Base-by-base conservation (phyloP, 2,329 filamentous ascomycete genomes). In the Hymenoscyphus repandus region DNA sequence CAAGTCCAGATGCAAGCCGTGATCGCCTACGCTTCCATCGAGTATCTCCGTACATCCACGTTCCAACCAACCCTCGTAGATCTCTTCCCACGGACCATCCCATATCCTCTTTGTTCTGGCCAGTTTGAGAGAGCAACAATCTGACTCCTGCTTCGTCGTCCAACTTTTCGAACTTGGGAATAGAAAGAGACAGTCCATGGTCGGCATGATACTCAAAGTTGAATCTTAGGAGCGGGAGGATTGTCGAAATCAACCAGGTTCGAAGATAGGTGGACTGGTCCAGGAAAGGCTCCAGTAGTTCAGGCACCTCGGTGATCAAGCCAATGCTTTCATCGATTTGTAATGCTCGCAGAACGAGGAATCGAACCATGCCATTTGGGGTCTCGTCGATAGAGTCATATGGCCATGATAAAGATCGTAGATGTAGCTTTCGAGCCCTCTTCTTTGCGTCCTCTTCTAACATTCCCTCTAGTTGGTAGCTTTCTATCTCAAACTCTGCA, bases 251-350 rank as follows among this genome's bases (percentile, higher is more conserved):
- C 62, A 83, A 78, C 86, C 88, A 89, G 0, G 74, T 78, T 45
- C 80, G 77, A 34, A 91, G 71, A 50, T 74, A 78, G 7, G 79
- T 73, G 34, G 79, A 78, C 51, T 79, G 74, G 44, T 78, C 70
- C 13, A 90, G 71, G 63, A 90, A 91, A 0, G 87, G 86, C 18
- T 75, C 71, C 15, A 90, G 70, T 30, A 92, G 72, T n/a, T 76
- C 73, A 0, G 84, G 82, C 1, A 90, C 66, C 57, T 86, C 77
- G n/a, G 76, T 73, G 17, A 91, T 72, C 53, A 90, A 70, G n/a
- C 88, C 87, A 1, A 86, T 84, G 64, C 87, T 79, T 47, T 80
- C 71, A 62, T 91, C 86, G 55, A 92, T 82, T 34, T 77, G 77
- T 61, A 85, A 78, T 5, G 85, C 77, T 51, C 87, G 78, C 56